Percentiles rank a stretch among this genome's conserved stretches.
phyloP scores from a whole-genome alignment of 441 rosid genomes.

The Erysimum cheiri region DNA sequence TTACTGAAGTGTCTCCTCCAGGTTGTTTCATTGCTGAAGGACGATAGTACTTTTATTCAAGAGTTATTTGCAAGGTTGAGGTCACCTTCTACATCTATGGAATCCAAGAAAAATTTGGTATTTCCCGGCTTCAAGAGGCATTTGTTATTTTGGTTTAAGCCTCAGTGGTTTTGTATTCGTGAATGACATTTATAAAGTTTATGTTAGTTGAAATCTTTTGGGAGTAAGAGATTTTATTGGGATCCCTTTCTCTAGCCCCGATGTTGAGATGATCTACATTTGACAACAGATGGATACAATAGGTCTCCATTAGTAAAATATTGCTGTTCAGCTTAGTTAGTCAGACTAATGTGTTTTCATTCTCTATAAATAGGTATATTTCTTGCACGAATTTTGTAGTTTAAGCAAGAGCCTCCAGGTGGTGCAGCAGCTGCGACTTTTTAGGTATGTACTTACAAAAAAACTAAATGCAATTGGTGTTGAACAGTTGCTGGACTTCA shows the following conservation, averaged over 20 bases:
- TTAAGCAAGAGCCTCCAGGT: conserved; percentile 95
- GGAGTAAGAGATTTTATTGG: conserved; percentile 22
- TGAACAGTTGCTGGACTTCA: not conserved
- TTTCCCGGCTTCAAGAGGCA: conserved; percentile 38
- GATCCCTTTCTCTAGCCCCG: conserved; percentile 14
- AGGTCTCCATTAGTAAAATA: conserved; percentile 3
- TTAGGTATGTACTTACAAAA: conserved; percentile 62
- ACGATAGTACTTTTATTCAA: conserved; percentile 91
- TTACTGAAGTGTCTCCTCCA: conserved; percentile 46
- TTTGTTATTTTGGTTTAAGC: conserved; percentile 29
- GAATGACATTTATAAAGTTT: conserved; percentile 23
- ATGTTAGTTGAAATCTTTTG: conserved; percentile 20
- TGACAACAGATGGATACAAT: conserved; percentile 24
- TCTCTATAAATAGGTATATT: conserved; percentile 69
- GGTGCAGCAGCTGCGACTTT: conserved; percentile 95
- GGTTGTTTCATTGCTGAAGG: conserved; percentile 95
- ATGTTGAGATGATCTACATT: conserved; percentile 29
- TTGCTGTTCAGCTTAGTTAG: conserved; percentile 26
- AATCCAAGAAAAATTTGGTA: conserved; percentile 97
- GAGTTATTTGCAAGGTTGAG: conserved; percentile 89
- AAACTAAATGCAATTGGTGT: conserved; percentile 32
- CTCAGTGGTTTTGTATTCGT: conserved; percentile 18
- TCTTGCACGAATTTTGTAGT: conserved; percentile 96
- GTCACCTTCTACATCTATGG: conserved; percentile 69
- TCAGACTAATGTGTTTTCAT: conserved; percentile 40